Evolutionary conservation across 495 filamentous ascomycete genomes (phyloP).

Genomic region (Penicillium pulvis): DNA sequence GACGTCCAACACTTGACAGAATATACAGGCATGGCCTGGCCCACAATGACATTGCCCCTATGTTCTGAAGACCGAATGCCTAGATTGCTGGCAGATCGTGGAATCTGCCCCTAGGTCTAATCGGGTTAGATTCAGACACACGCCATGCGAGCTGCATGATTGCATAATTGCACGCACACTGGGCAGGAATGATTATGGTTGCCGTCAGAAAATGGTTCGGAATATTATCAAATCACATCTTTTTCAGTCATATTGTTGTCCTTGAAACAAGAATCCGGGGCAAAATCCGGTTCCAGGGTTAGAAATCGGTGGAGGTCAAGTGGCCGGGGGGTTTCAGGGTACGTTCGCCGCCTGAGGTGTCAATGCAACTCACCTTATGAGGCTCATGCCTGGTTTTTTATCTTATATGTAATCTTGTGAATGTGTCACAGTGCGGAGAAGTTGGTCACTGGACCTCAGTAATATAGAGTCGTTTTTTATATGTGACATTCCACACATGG

Average conservation of each 20-base stretch:
- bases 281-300: slow-evolving; percentile 1
- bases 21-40: too few relatives aligned
- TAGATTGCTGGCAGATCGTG: background rate
- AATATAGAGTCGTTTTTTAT: background rate
- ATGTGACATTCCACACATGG: background rate
- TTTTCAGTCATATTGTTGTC: background rate
- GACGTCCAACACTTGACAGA: background rate
- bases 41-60: background rate
- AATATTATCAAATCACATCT: too few relatives aligned
- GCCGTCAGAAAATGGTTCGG: background rate
- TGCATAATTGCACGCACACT: background rate
- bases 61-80: background rate
- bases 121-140: background rate
- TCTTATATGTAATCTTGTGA: background rate
- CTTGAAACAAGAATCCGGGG: background rate
- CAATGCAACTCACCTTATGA: background rate
- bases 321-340: background rate
- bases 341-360: slow-evolving; percentile 2
- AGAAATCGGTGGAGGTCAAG: background rate
- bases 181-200: background rate
- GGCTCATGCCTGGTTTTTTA: background rate
- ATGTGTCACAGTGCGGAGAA: background rate
- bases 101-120: background rate
- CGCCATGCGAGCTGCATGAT: background rate
- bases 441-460: background rate